phyloP scores from a whole-genome alignment of 257 asterid species.

The Handroanthus guayacan region DNA sequence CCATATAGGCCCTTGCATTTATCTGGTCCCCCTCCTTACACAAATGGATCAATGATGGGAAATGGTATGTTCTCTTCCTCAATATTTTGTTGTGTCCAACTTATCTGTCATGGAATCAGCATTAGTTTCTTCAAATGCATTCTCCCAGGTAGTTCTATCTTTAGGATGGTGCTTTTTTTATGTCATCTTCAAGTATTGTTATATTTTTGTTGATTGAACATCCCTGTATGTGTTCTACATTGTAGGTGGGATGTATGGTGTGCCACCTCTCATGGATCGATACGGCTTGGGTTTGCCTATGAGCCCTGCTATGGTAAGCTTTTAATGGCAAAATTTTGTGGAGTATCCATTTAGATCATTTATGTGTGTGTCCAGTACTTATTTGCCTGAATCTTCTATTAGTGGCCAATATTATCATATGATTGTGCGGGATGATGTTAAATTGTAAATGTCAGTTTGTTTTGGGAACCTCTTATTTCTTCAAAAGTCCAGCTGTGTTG shows the following conservation, averaged over 20 bases:
- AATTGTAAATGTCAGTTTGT: background rate
- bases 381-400: background rate
- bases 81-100: background rate
- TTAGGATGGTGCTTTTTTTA: background rate
- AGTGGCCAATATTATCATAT: background rate
- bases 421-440: background rate
- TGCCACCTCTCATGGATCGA: slow-evolving; percentile 69
- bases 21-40: slow-evolving; percentile 66
- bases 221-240: background rate
- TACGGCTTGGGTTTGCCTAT: slow-evolving; percentile 71
- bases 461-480: background rate
- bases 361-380: background rate
- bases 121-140: background rate
- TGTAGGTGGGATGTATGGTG: slow-evolving; percentile 77
- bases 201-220: background rate
- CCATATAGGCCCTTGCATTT: slow-evolving; percentile 70
- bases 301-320: slow-evolving; percentile 63
- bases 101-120: background rate
- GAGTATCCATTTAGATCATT: background rate
- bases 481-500: background rate
- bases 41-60: slow-evolving; percentile 66
- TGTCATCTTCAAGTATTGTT: background rate
- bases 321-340: slow-evolving; percentile 8
- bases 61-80: slow-evolving; percentile 45
- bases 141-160: background rate